These are phyloP conservation scores for Viola pubescens DNA, from an alignment of 441 rosid genomes.

Conservation along the genomic window DNA sequence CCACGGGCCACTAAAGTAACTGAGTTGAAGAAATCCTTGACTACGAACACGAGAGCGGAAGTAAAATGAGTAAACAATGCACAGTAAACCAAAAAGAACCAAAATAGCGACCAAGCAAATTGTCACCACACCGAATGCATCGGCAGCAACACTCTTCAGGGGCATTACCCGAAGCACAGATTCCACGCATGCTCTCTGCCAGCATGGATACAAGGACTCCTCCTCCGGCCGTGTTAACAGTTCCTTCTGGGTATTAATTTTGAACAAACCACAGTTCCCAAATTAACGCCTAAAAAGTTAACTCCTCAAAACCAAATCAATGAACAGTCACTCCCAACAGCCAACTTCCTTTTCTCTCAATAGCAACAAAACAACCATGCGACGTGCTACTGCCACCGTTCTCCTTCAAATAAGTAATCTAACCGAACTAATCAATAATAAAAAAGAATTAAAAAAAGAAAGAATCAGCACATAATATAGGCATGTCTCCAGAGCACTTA, in stretches of 20 bases:
- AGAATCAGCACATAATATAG: too few relatives aligned
- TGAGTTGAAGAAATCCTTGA: slow-evolving; percentile 42
- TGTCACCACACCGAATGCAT: slow-evolving; percentile 95
- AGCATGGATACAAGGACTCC: slow-evolving; percentile 83
- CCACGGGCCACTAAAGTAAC: slow-evolving; percentile 89
- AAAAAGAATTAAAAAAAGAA: too few relatives aligned
- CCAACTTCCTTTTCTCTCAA: too few relatives aligned
- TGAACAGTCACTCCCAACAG: neutral
- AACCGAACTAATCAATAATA: too few relatives aligned
- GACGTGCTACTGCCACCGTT: too few relatives aligned
- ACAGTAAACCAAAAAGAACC: slow-evolving; percentile 62
- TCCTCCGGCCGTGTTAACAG: slow-evolving; percentile 15
- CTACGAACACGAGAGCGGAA: slow-evolving; percentile 61
- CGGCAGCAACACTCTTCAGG: slow-evolving; percentile 88
- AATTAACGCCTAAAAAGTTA: slow-evolving; percentile 2
- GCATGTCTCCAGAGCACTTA: too few relatives aligned
- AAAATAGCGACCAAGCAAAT: slow-evolving; percentile 75
- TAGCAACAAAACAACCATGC: too few relatives aligned
- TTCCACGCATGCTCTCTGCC: slow-evolving; percentile 99
- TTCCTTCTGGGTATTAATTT: slow-evolving; percentile 24
- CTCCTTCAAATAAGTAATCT: too few relatives aligned
- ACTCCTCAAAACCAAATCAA: neutral
- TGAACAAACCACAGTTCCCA: slow-evolving; percentile 18
- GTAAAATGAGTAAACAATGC: slow-evolving; percentile 71
- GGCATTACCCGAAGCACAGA: slow-evolving; percentile 98